Base-by-base conservation (phyloP, 139 green algal genomes). In the Micromonas commoda region DNA sequence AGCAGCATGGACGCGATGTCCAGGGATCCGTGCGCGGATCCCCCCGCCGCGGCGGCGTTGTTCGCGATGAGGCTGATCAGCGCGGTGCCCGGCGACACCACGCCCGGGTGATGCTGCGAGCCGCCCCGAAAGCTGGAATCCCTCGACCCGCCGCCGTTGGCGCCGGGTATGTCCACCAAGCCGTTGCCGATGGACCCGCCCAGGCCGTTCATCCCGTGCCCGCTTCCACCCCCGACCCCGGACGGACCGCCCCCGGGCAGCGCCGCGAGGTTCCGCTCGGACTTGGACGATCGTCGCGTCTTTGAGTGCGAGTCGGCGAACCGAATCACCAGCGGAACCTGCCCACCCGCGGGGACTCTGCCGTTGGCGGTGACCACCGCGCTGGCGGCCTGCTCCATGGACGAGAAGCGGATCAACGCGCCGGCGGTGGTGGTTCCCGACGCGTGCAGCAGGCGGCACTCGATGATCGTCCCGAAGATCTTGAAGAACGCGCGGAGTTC, bases 391-490 rank as follows among this genome's bases (percentile, higher is more conserved):
- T 63, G 24, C 1, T 38, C 31, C 13, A 29, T 37, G 19, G 21
- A 24, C 9, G 5, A 9, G 37, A 75, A 75, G 6, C 68, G 68
- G 35, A 75, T 75, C 68, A 75, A 61, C 35, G 68, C 68, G 4
- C 68, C 68, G 0, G 23, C 33, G 6, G 68, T 61, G 3, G 68
- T 75, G 20, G 26, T 75, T 24, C 31, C 53, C 23, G 31, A 53
- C 21, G 68, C 68, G 37, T 75, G 68, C 6, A 75, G 29, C 33
- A 75, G 53, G 24, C 68, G 35, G 29, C 68, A 75, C 37, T 75
- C 68, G 37, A 75, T 34, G 37, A 75, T 61, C 1, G 16, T 19
- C n/a, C 68, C 68, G 37, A 75, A 75, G 20, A 61, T 32, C 2
- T 24, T 39, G 29, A 75, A 75, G 37, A 53, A 64, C 37, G 19